Base-by-base conservation (phyloP, 2,329 filamentous ascomycete species). In the Tolypocladium pustulatum region DNA sequence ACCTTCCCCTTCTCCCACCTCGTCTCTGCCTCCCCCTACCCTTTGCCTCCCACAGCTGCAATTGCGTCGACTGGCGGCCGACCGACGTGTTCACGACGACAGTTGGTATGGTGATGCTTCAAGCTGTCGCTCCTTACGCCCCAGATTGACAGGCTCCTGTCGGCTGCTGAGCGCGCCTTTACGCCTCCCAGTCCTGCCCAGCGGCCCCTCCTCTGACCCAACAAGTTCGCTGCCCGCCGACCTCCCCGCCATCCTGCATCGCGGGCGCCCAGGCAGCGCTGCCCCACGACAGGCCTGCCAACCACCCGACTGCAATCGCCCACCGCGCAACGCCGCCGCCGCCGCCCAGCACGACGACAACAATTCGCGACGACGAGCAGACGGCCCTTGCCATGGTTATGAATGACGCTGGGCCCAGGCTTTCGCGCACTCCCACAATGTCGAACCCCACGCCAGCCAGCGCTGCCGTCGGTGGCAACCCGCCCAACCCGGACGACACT, bases 321-420 rank as follows among this genome's bases (percentile, higher is more conserved):
- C 54, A 3, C 17, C 37, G 54, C 36, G 54, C 36, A 55, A 13
- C 54, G 17, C 22, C 54, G 9, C 4, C 40, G 17, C 43, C 25
- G 38, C 41, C 38, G 37, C 37, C 37, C 15, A n/a, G 20, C 20
- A 36, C 15, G 25, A 27, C 38, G 22, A 43, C 38, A 20, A 49
- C 37, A 12, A 10, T 30, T 12, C 2, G 27, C 49, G 17, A 32
- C 56, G 40, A 55, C 62, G 64, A 59, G 62, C 34, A 30, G 54
- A 53, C 54, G 52, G 54, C 55, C 41, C 51, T 58, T 70, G 67
- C 66, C 68, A 74, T 75, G 73, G 72, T 74, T 36, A 71, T 75
- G 68, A 73, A 74, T 65, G 72, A 76, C 63, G 71, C 71, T 61
- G 72, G 68, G 59, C 65, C 67, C 61, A 67, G 72, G 67, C 66